Evolutionary conservation across 257 asterid genomes (phyloP).

Genomic region (Cordia subcordata): DNA sequence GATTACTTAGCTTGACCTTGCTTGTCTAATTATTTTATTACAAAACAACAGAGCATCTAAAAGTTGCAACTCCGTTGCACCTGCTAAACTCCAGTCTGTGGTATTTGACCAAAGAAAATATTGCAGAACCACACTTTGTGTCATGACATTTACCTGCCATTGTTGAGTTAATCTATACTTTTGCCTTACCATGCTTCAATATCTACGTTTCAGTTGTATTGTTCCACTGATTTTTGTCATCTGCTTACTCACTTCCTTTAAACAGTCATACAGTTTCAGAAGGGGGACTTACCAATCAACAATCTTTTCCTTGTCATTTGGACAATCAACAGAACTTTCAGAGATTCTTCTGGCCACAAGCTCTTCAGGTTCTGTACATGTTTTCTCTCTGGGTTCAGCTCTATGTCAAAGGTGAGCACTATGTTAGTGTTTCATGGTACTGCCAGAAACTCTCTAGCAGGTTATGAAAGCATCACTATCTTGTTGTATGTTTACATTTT

Average conservation of each 20-base stretch:
- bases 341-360: conserved; percentile 89
- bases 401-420: conserved; percentile 59
- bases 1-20: too few relatives aligned
- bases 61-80: too few relatives aligned
- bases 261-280: conserved; percentile 95
- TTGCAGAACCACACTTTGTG: too few relatives aligned
- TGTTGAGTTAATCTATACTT: too few relatives aligned
- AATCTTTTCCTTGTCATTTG: conserved; percentile 80
- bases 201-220: not conserved
- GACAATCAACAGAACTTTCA: conserved; percentile 75
- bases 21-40: too few relatives aligned
- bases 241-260: conserved; percentile 21
- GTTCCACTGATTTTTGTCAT: conserved; percentile 11
- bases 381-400: conserved; percentile 61
- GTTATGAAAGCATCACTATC: conserved; percentile 2
- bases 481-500: not conserved
- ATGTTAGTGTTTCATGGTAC: conserved; percentile 4
- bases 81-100: too few relatives aligned
- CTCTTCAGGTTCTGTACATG: conserved; percentile 84
- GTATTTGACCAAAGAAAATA: too few relatives aligned
- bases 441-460: conserved; percentile 10
- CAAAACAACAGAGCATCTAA: too few relatives aligned
- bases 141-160: too few relatives aligned
- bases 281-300: conserved; percentile 83
- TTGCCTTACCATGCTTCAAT: too few relatives aligned